These are phyloP conservation scores for Solanum raphanifolium DNA, from an alignment of 257 asterid genomes.

Conservation along the genomic window DNA sequence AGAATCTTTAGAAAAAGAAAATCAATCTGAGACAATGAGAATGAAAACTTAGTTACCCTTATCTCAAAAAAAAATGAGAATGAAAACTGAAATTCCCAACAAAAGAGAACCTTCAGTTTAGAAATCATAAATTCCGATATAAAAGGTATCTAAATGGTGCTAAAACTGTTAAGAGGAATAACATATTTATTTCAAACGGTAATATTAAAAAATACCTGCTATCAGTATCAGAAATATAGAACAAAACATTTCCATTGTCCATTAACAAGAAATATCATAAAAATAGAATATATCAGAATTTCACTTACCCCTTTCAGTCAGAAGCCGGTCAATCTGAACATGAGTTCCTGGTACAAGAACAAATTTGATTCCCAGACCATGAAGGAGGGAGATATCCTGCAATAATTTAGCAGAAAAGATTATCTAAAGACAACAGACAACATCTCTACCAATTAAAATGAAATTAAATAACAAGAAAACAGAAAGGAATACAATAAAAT, in stretches of 20 bases:
- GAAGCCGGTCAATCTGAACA: constrained; percentile 77
- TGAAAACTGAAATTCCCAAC: background rate
- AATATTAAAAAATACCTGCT: background rate
- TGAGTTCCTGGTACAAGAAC: constrained; percentile 96
- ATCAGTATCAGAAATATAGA: background rate
- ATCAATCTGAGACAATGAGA: background rate
- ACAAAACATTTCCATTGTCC: background rate
- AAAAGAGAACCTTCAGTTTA: background rate
- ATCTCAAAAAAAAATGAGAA: too few relatives aligned
- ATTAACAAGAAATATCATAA: background rate
- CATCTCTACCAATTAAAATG: background rate
- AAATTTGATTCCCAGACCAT: constrained; percentile 87
- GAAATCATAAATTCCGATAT: background rate
- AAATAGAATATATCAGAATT: background rate
- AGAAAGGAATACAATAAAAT: background rate
- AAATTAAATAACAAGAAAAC: background rate
- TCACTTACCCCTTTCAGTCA: constrained; percentile 59
- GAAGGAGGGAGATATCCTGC: constrained; percentile 92
- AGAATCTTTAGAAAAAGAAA: background rate
- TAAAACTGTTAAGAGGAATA: background rate
- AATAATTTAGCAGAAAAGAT: background rate
- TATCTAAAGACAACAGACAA: background rate
- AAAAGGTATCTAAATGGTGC: background rate
- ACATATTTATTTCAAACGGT: background rate
- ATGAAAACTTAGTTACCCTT: too few relatives aligned